Conservation (phyloP, 371 early-diverging fungal species). For the Mortierella sp. region DNA sequence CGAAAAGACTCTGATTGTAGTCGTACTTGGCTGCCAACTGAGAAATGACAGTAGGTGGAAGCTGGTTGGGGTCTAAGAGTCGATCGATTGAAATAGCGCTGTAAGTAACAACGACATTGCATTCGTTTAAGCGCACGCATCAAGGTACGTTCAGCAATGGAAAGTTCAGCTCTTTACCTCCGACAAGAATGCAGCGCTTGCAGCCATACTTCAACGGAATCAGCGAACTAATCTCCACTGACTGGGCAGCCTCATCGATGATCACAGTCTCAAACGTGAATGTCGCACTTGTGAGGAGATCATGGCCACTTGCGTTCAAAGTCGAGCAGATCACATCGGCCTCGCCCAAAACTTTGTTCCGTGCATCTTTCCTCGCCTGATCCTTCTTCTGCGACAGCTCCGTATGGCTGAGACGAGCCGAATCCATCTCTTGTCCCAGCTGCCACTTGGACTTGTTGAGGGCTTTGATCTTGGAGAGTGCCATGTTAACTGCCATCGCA, state of each 20-base stretch:
- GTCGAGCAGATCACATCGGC: conserved; percentile 88
- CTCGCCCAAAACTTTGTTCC: conserved; percentile 76
- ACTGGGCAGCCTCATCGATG: conserved; percentile 98
- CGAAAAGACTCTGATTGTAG: conserved; percentile 95
- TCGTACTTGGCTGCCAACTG: conserved; percentile 74
- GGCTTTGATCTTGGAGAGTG: conserved; percentile 39
- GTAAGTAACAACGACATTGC: background rate
- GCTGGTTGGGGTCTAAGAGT: conserved; percentile 91
- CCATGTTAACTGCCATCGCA: conserved; percentile 44
- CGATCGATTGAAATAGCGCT: background rate
- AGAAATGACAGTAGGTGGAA: conserved; percentile 95
- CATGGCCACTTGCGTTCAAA: conserved; percentile 91
- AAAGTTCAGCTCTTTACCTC: conserved; percentile 64
- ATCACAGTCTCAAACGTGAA: conserved; percentile 87
- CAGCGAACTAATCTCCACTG: conserved; percentile 90
- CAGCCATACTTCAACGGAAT: conserved; percentile 93
- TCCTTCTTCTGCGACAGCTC: conserved; percentile 58
- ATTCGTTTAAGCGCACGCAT: background rate
- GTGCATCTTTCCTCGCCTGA: conserved; percentile 65
- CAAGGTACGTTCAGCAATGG: background rate
- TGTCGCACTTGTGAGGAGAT: conserved; percentile 73
- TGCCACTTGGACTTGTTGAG: conserved; percentile 48
- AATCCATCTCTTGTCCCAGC: conserved; percentile 52
- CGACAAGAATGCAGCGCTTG: conserved; percentile 92
- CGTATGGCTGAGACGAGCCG: conserved; percentile 48